Percentiles rank a stretch among this genome's conserved stretches.
Conservation (phyloP, 75 land plant species). For the Picea glauca region DNA sequence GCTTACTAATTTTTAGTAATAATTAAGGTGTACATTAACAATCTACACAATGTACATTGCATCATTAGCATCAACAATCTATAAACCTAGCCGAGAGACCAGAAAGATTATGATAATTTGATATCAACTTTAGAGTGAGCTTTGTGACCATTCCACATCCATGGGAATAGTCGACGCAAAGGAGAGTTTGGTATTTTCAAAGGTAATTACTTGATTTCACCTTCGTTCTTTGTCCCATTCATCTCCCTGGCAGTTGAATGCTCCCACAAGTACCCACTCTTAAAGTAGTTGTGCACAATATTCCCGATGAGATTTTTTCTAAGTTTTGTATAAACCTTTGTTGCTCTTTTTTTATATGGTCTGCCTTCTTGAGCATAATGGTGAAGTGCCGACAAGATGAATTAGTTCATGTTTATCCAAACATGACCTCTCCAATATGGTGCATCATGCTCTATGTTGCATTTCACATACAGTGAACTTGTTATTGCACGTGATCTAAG, state of each 20-base stretch:
- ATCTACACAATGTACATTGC: too few species aligned
- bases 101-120: too few species aligned
- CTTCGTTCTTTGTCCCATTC: slow-evolving; percentile 44
- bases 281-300: slow-evolving; percentile 67
- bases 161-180: slow-evolving; percentile 19
- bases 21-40: too few species aligned
- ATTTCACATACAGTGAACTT: slow-evolving; percentile 92
- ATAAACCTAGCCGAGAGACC: too few species aligned
- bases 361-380: slow-evolving; percentile 76
- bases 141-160: slow-evolving; percentile 40
- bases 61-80: too few species aligned
- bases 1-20: too few species aligned
- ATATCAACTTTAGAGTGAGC: too few species aligned
- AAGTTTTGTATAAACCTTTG: slow-evolving; percentile 48
- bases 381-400: slow-evolving; percentile 78
- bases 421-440: slow-evolving; percentile 99
- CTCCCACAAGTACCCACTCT: slow-evolving; percentile 90
- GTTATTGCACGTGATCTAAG: slow-evolving; percentile 89
- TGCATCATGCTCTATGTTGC: slow-evolving; percentile 96
- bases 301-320: slow-evolving; percentile 83
- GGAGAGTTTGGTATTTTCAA: slow-evolving; percentile 30
- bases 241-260: slow-evolving; percentile 76
- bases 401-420: slow-evolving; percentile 97
- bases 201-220: slow-evolving; percentile 30
- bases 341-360: slow-evolving; percentile 62